Conservation (phyloP, 768 basidiomycete species). For the Cystobasidium tubakii region DNA sequence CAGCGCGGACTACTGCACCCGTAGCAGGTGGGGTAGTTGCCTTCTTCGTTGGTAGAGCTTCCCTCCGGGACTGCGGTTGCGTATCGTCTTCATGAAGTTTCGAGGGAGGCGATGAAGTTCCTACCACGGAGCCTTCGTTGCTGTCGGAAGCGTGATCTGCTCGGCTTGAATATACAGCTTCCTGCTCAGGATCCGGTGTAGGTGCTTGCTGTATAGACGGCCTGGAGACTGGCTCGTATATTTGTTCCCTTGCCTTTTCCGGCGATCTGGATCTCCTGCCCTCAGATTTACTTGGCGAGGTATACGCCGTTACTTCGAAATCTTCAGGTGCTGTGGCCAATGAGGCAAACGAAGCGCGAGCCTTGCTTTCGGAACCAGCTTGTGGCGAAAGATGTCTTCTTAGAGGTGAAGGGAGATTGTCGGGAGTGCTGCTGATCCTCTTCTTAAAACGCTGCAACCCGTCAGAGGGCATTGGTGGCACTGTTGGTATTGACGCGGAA, state of each 20-base stretch:
- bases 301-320: background rate
- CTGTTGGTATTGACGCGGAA: background rate
- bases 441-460: background rate
- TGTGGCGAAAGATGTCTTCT: background rate
- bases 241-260: background rate
- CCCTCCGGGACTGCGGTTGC: background rate
- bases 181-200: background rate
- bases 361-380: background rate
- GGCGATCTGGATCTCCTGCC: background rate
- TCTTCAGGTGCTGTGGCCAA: background rate
- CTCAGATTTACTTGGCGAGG: background rate
- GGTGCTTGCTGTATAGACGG: background rate
- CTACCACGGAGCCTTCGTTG: background rate
- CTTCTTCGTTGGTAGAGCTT: background rate
- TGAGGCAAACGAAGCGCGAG: background rate
- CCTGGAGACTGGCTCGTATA: background rate
- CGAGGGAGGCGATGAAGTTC: background rate
- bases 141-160: background rate
- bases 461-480: background rate
- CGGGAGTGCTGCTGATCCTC: background rate
- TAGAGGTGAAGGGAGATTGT: slow-evolving; percentile 1
- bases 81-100: background rate
- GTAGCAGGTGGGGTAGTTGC: background rate
- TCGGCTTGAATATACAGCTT: background rate
- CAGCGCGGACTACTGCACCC: background rate